A percentile compares a stretch with the other conserved stretches of the same genome.
Evolutionary conservation across 441 rosid species (phyloP).

Genomic region (Corymbia calophylla): DNA sequence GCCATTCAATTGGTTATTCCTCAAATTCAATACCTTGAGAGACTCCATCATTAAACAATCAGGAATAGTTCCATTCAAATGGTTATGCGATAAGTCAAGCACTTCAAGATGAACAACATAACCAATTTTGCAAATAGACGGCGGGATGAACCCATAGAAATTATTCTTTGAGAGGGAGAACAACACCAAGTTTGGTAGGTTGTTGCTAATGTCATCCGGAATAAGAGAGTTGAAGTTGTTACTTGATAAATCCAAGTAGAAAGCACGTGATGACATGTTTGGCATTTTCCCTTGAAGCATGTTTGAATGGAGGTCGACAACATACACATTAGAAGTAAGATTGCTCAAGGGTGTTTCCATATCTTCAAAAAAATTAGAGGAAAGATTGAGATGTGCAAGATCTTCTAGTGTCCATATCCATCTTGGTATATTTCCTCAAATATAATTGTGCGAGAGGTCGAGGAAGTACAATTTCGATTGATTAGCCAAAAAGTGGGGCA

Average conservation of each 20-base stretch:
- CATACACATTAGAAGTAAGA: neutral
- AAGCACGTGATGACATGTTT: neutral
- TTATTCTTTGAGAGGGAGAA: slow-evolving; percentile 34
- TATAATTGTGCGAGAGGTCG: slow-evolving; percentile 41
- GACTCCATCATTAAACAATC: slow-evolving; percentile 7
- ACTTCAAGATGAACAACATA: neutral
- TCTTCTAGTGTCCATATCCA: slow-evolving; percentile 29
- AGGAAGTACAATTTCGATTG: neutral
- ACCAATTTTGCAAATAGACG: slow-evolving; percentile 25
- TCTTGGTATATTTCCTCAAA: slow-evolving; percentile 23
- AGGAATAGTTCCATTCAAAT: slow-evolving; percentile 27
- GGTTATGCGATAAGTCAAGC: slow-evolving; percentile 41
- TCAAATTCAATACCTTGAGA: neutral
- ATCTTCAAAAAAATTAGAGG: slow-evolving; percentile 19
- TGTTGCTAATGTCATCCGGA: slow-evolving; percentile 3
- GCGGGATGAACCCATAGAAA: slow-evolving; percentile 33
- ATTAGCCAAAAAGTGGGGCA: slow-evolving; percentile 20
- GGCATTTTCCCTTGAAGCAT: slow-evolving; percentile 16
- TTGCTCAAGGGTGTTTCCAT: neutral
- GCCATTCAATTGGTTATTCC: neutral
- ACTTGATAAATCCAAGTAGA: slow-evolving; percentile 18
- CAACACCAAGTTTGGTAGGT: neutral
- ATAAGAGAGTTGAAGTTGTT: slow-evolving; percentile 16
- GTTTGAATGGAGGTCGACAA: slow-evolving; percentile 35
- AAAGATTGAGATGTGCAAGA: slow-evolving; percentile 10